Evolutionary conservation across 208 protist genomes (phyloP), one percentile per base, ranked within the genome.

Genomic region (Leishmania amazonensis): DNA sequence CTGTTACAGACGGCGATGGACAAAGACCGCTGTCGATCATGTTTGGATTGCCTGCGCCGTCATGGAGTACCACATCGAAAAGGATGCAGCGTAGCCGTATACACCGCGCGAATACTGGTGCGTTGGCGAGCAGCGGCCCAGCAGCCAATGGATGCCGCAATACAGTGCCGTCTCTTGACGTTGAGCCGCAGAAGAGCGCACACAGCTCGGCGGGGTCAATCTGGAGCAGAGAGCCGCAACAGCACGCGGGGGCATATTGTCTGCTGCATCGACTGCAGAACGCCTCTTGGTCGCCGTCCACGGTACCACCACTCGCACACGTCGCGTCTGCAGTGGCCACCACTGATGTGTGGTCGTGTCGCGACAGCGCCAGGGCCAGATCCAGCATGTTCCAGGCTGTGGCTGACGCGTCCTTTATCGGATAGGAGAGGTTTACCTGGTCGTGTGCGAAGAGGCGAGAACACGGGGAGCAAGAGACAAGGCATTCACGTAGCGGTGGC

Each of bases 51-150:
- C 42, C 68, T 51, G 68, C 68, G 42, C 8, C 24, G 31, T 40
- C 62, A 40, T 40, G 62, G 15, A 75, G 24, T 19, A 75, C 71
- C 24, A 75, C 71, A 19, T 75, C 71, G 71, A 75, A 75, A 35
- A 75, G 45, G 19, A 21, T 24, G 28, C 40, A 57, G 40, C 28
- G 71, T 19, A 28, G 71, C n/a, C 71, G 71, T 35, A 38, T 21
- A 57, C 71, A 75, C n/a, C 71, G 71, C n/a, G 49, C 71, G 38
- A 75, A 75, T 47, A 75, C 47, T 15, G n/a, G 71, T 31, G 42
- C 71, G 31, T 75, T 7, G n/a, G n/a, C 1, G 11, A 75, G 71
- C 47, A n/a, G 49, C 31, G 45, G 71, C 71, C 1, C n/a, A 8
- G 62, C 31, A 68, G 62, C 62, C 1, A 13, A 68, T 35, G 68